Base-by-base conservation (phyloP, 208 protist species). In the Porcisia deanei region DNA sequence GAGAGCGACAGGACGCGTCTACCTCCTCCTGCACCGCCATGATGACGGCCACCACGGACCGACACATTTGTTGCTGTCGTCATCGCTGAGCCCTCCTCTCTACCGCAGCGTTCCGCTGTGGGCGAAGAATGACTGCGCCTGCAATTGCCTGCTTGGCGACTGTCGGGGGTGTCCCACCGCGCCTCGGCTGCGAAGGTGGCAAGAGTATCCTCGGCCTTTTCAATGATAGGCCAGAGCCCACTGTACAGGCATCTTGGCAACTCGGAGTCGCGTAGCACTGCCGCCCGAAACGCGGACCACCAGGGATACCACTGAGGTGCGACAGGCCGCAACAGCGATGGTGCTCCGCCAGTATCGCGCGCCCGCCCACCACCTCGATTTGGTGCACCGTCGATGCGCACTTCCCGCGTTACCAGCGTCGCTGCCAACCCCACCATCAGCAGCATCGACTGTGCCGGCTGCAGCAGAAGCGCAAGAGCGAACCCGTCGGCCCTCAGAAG, bases 401-500 rank as follows among this genome's bases (percentile, higher is more conserved):
- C 61, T 60, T 93, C 86, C 6, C 89, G 86, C 9, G 71, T 77
- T 22, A 81, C 81, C 3, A 93, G 71, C 65, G 86, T 86, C 9
- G 79, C 86, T 55, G 87, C 73, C 7, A 93, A 68, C 7, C 87
- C 87, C 6, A 93, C 83, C 64, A 80, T 76, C 49, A 89, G 64
- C 34, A 93, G 83, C 39, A 87, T 69, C 53, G 86, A 89, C 71
- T 91, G 86, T 45, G 82, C 76, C 2, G 80, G 79, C 52, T 83
- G 86, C 14, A 63, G 83, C 0, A 86, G 81, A 2, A 91, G 69
- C 30, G 81, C 85, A 3, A 90, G 68, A 14, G 79, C 81, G 34
- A 79, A 82, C 8, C 84, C 88, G 16, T 72, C 77, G 2, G 85
- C 83, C 30, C 71, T 73, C 37, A 92, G n/a, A 34, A 87, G 68